Evolutionary conservation across 1,284 basidiomycete genomes (phyloP), one percentile per base, ranked within the genome.

Genomic region (Inonotus hispidus): DNA sequence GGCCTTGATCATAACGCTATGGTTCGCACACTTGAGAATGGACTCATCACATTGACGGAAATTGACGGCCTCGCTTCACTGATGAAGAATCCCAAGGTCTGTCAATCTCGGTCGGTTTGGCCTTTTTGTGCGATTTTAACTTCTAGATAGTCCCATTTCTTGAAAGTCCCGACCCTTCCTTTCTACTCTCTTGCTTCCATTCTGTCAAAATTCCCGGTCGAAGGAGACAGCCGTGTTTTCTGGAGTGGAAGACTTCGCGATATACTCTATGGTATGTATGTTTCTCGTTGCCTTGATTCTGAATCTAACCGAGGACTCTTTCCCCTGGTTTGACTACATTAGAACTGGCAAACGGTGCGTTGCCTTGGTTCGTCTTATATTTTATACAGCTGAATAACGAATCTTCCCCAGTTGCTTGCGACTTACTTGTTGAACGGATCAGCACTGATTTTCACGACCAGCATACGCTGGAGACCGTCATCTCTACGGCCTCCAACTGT

Each of bases 91-190:
- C 90, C 88, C 1, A 87, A 90, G 68, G 89, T 90, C 69, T 68
- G 84, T 71, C 8, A 35, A 7, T 55, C 52, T 59, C 19, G 32
- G 21, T 29, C 5, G 13, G 13, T 56, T 27, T 16, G 19, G 13
- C 23, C 29, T 23, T 11, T 21, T 1, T 16, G 11, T 35, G 32
- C 21, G 35, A 14, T 32, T 13, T 23, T 39, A n/a, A 16, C 19
- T 13, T 7, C n/a, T 21, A 25, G 57, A 3, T 65, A 91, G 88
- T 85, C 88, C 32, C 90, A 90, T 70, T 92, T 92, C 76, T 76
- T 92, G 66, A 92, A 92, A 74, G 87, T 88, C 32, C 85, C 89
- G 6, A 86, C 82, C 0, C 77, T 92, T 50, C 90, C 90, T 1
- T 92, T 89, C 76, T 83, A 90, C 70, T 82, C 81, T 8, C 77